Conservation (phyloP, 2,329 filamentous ascomycete species). For the Fusarium foetens region DNA sequence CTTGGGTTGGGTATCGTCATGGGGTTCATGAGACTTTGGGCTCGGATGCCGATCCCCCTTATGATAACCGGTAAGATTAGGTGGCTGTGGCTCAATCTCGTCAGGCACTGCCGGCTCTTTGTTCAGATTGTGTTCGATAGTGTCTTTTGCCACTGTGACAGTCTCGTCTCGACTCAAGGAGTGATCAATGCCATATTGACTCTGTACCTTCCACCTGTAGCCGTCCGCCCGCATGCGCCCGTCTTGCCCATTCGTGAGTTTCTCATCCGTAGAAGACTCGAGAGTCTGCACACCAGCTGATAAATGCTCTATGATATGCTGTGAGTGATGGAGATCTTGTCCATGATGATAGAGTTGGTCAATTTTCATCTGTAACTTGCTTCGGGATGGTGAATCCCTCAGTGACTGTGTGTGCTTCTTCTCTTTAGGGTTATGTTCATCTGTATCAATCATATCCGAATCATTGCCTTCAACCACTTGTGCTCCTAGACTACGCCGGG, state of each 20-base stretch:
- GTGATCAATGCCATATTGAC: conserved; percentile 12
- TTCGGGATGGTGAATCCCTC: conserved; percentile 7
- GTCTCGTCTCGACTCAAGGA: conserved; percentile 26
- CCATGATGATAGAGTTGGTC: conserved; percentile 49
- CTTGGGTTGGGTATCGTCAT: conserved; percentile 27
- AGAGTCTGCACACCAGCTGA: conserved; percentile 35
- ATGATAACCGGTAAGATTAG: conserved; percentile 29
- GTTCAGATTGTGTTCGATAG: conserved; percentile 20
- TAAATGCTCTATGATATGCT: conserved; percentile 51
- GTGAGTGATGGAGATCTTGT: conserved; percentile 48
- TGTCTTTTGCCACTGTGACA: conserved; percentile 2
- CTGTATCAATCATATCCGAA: conserved; percentile 13
- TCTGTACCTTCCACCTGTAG: neutral
- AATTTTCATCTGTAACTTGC: conserved; percentile 42
- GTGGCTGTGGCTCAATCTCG: conserved; percentile 8
- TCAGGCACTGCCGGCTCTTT: conserved; percentile 18
- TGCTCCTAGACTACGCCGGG: conserved; percentile 14
- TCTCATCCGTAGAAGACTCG: conserved; percentile 1
- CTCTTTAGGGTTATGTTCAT: conserved; percentile 5
- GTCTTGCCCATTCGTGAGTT: conserved; percentile 6
- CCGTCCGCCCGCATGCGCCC: neutral
- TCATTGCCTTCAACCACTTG: neutral
- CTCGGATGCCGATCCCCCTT: conserved; percentile 23
- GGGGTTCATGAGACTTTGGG: conserved; percentile 35
- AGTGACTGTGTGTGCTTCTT: neutral